Base-by-base conservation (phyloP, 1,284 basidiomycete genomes). In the Trichosporon sp. region DNA sequence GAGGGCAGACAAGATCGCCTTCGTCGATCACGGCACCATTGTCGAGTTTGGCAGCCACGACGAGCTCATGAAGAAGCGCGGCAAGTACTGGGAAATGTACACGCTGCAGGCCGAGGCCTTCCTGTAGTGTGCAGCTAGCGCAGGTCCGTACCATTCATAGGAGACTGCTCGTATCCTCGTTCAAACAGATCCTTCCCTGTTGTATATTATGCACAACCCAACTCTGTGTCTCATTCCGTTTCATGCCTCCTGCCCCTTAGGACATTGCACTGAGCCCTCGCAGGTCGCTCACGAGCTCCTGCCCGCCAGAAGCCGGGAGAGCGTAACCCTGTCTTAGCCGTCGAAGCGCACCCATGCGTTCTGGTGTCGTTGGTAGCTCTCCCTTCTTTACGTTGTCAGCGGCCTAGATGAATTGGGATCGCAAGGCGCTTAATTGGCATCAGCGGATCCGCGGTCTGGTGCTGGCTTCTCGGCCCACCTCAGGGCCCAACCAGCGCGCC, bases 41-140 rank as follows among this genome's bases (percentile, higher is more conserved):
- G 87, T 88, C 63, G 92, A 93, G 83, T 91, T 91, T 78, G 92
- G 92, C 21, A 89, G 89, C 16, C 92, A 93, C 77, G 87, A 90
- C 74, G 89, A 92, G 74, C 85, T 93, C 68, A 86, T 94, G 76
- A 79, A 80, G 70, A 86, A 70, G 26, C 56, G 71, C 63, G 79
- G 79, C 32, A 69, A 76, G 65, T 82, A 83, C 69, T 65, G 69
- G 51, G 77, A 78, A 71, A 69, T 82, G 68, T 77, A 79, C 71
- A 76, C 74, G 48, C 72, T 79, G 37, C 77, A 79, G 72, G 66
- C 71, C 2, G 64, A 70, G 46, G 73, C 72, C 21, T 77, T 75
- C 32, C 35, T 32, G 32, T 37, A 37, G 32, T 1, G 2, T 54
- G 8, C 11, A 26, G 19, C 16, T n/a, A 35, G 14, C 5, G 32